These are phyloP conservation scores for Aspergillus campestris DNA, from an alignment of 495 filamentous ascomycete genomes.

Conservation along the genomic window DNA sequence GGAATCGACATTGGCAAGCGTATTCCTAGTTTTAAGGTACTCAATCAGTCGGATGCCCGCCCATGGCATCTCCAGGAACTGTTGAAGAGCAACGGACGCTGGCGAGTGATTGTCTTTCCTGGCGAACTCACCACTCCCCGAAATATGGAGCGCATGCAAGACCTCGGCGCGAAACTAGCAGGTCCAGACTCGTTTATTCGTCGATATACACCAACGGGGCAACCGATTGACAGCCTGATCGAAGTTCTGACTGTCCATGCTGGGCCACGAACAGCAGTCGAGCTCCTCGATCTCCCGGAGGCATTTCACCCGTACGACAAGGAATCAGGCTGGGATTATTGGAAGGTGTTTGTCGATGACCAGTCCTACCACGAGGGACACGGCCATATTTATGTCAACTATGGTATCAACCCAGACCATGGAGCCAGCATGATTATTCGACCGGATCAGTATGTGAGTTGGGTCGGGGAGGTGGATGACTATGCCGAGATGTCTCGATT, in stretches of 20 bases:
- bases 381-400: slow-evolving; percentile 51
- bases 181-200: slow-evolving; percentile 34
- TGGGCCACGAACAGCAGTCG: slow-evolving; percentile 41
- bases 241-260: slow-evolving; percentile 48
- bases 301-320: slow-evolving; percentile 46
- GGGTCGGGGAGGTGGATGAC: slow-evolving; percentile 43
- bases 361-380: slow-evolving; percentile 51
- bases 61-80: slow-evolving; percentile 45
- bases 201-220: slow-evolving; percentile 28
- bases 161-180: slow-evolving; percentile 35
- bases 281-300: slow-evolving; percentile 49
- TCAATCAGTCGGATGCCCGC: slow-evolving; percentile 47
- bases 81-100: slow-evolving; percentile 46
- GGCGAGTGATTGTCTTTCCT: slow-evolving; percentile 54
- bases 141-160: slow-evolving; percentile 34
- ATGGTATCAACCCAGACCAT: slow-evolving; percentile 47
- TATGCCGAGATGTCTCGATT: too few species aligned
- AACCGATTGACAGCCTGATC: slow-evolving; percentile 22
- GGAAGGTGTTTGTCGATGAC: slow-evolving; percentile 57
- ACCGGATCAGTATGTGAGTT: slow-evolving; percentile 60
- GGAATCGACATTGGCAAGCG: slow-evolving; percentile 41
- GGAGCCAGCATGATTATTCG: slow-evolving; percentile 49
- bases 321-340: slow-evolving; percentile 51
- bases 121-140: slow-evolving; percentile 37
- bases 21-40: slow-evolving; percentile 46